Evolutionary conservation across 1,284 basidiomycete genomes (phyloP), one percentile per base, ranked within the genome.

Genomic region (Cutaneotrichosporon spelunceum): DNA sequence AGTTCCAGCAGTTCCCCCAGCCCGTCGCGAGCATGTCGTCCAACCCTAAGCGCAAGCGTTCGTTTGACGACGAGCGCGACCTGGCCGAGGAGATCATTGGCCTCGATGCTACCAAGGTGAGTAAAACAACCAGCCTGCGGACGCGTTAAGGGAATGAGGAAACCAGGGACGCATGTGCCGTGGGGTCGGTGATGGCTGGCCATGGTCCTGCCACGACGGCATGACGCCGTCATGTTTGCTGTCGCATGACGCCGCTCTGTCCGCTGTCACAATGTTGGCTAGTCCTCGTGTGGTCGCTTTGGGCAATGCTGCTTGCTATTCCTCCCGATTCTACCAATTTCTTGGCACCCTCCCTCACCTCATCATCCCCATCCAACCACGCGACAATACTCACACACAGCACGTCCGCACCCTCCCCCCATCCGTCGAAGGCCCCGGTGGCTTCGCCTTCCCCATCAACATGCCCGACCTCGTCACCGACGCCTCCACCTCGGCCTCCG

Each of bases 11-110:
- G 36, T 2, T 48, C 45, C 45, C 47, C 42, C 60, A 65, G 59
- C 54, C 66, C 47, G 56, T 68, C 47, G 61, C 68, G 11, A 67
- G 68, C 26, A 64, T 65, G 19, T 72, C 72, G 29, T 63, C 64
- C 62, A 74, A 72, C 55, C 61, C 68, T 24, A 78, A 78, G 71
- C 69, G 76, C 26, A 78, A 78, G 67, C 60, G 67, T 42, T 57
- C 57, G 11, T 53, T 63, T 26, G 68, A 67, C 16, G 68, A 70
- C 27, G 69, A 70, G 19, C 62, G 59, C 33, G 39, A 42, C 27
- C 36, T 39, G n/a, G n/a, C n/a, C 19, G 61, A 59, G 57, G 14
- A 36, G 2, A 19, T 57, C 13, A n/a, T 42, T 16, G 39, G 39
- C 39, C 39, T 42, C 39, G 56, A 57, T n/a, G 45, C 45, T 21